Conservation (phyloP, 495 filamentous ascomycete species). For the Penicillium bialowiezense region DNA sequence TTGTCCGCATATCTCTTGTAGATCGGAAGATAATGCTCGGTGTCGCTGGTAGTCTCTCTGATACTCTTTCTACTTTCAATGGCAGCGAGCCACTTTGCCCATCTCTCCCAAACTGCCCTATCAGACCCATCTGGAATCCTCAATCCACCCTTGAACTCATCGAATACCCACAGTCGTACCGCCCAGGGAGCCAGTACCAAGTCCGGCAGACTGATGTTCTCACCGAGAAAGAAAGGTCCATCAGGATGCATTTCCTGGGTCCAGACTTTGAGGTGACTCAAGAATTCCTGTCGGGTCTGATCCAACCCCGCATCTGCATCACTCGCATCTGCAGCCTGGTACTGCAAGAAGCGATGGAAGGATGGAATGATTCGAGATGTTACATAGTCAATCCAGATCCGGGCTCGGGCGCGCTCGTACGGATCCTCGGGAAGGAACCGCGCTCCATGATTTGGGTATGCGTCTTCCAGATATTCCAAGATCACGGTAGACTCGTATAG, state of each 20-base stretch:
- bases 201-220: conserved; percentile 56
- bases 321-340: conserved; percentile 35
- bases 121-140: conserved; percentile 52
- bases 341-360: conserved; percentile 65
- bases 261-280: conserved; percentile 51
- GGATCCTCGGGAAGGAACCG: conserved; percentile 52
- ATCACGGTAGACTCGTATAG: conserved; percentile 67
- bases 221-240: conserved; percentile 65
- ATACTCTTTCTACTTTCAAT: conserved; percentile 55
- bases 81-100: conserved; percentile 58
- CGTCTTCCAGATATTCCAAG: conserved; percentile 69
- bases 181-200: conserved; percentile 66
- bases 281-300: conserved; percentile 48
- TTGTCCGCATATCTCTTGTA: conserved; percentile 73
- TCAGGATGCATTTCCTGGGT: conserved; percentile 54
- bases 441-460: conserved; percentile 46
- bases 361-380: conserved; percentile 59
- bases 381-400: conserved; percentile 70
- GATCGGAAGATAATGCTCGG: conserved; percentile 57
- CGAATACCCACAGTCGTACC: conserved; percentile 65
- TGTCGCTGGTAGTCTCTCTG: conserved; percentile 59
- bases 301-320: conserved; percentile 29
- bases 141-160: conserved; percentile 66
- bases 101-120: conserved; percentile 57
- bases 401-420: conserved; percentile 55